Base-by-base conservation (phyloP, 2,329 filamentous ascomycete genomes). In the Shiraia bambusicola region DNA sequence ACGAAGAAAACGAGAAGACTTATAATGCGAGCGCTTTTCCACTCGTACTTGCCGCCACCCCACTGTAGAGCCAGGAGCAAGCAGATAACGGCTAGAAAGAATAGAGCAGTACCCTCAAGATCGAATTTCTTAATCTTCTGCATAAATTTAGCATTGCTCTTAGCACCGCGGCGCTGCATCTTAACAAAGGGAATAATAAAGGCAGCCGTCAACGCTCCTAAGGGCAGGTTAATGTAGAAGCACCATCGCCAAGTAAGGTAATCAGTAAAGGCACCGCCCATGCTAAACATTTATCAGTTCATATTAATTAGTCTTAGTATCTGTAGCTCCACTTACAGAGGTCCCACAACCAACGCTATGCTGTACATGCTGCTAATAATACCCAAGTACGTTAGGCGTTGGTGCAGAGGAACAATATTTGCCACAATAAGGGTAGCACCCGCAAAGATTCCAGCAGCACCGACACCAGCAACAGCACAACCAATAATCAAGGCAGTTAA, bases 401-500 rank as follows among this genome's bases (percentile, higher is more conserved):
- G 66, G 19, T 58, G 56, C 9, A 77, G 65, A 8, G 74, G 70
- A 0, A 76, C 72, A 12, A 67, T 71, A 43, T 63, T 68, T 13
- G 69, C 65, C 15, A 77, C 64, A 47, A 76, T 76, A 28, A 74
- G 59, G 32, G 75, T 71, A 17, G 73, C 75, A 31, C 76, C 76
- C 15, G 60, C 64, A 54, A 74, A 76, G 45, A 79, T 72, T 16
- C 76, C 77, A 22, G 75, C 76, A 11, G 69, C 68, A 4, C 76
- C 77, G 0, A 78, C 53, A 39, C 77, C 77, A 19, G 75, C 69
- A 32, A 80, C 61, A 0, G 74, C 75, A 41, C 77, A 69, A 8
- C 77, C 77, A 29, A 78, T 62, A 52, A 80, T 77, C 25, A 80
- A 58, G 12, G 75, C 70, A 2, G 58, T 69, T 4, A 72, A 76